Conservation (phyloP, 2,329 filamentous ascomycete genomes). For the Colletotrichum endophyticum region DNA sequence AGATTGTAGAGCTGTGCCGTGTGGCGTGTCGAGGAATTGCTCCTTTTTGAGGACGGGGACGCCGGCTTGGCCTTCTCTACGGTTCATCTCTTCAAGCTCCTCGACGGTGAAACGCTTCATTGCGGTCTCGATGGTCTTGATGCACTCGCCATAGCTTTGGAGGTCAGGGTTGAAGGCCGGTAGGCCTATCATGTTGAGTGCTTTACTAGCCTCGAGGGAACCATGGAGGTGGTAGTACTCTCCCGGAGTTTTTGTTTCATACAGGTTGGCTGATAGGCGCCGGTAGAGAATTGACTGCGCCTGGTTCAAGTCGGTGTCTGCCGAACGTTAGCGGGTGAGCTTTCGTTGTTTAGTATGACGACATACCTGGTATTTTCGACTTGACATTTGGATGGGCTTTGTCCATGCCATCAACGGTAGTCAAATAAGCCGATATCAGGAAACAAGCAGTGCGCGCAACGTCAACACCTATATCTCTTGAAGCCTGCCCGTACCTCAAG, state of each 20-base stretch:
- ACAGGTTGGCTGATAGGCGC: conserved; percentile 69
- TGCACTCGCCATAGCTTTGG: conserved; percentile 58
- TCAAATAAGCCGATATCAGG: conserved; percentile 62
- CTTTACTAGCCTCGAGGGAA: conserved; percentile 67
- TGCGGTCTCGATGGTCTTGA: conserved; percentile 57
- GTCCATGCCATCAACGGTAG: conserved; percentile 57
- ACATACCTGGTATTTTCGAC: conserved; percentile 21
- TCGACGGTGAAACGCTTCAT: conserved; percentile 53
- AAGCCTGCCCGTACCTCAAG: conserved; percentile 48
- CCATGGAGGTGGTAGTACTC: conserved; percentile 73
- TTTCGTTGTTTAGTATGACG: background rate
- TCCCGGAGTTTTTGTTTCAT: conserved; percentile 62
- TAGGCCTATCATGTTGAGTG: conserved; percentile 68
- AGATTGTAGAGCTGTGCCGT: conserved; percentile 41
- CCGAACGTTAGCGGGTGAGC: background rate
- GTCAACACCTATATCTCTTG: conserved; percentile 52
- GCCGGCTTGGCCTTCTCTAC: conserved; percentile 56
- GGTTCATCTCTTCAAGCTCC: conserved; percentile 59
- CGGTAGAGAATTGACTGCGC: conserved; percentile 71
- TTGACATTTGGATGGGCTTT: conserved; percentile 53
- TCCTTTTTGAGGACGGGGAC: conserved; percentile 58
- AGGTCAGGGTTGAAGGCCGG: conserved; percentile 62
- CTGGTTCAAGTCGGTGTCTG: conserved; percentile 68
- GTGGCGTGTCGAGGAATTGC: conserved; percentile 55
- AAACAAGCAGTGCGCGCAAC: conserved; percentile 60